Evolutionary conservation across 2,329 filamentous ascomycete genomes (phyloP), one percentile per base, ranked within the genome.

Genomic region (Diaporthe australafricana): DNA sequence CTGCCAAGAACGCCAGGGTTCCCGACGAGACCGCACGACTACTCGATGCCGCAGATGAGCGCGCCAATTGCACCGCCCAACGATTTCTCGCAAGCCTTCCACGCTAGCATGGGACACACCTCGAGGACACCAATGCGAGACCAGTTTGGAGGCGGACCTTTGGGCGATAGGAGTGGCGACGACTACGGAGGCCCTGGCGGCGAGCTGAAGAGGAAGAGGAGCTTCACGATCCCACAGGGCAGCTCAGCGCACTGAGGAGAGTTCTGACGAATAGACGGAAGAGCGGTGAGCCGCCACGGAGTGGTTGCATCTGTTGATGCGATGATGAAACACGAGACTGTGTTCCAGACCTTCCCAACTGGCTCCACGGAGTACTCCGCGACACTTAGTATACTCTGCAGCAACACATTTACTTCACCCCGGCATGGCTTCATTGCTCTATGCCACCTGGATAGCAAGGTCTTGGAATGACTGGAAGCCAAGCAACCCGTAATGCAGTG

Each of bases 1-100:
- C 79, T 87, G 17, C 83, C 86, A 2, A 80, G 85, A 52, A 85
- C 84, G 4, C 81, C 83, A 17, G 80, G 65, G 77, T 81, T 75
- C 71, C 72, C 79, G 72, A 76, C 77, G 9, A 73, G 78, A 16
- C 79, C 81, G 38, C 80, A 79, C 25, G 86, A 89, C 68, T 89
- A 88, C 77, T 84, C 84, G 16, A 85, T 87, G 76, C 83, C 87
- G 3, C 87, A 89, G 76, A 82, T 89, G 81, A 88, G 85, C 75
- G 86, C 87, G 2, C 87, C 87, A 1, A 87, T 89, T 70, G 84
- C 84, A 3, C 84, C 87, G 4, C 81, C 87, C 0, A 84, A 84
- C 67, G 88, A 90, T 68, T 89, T 89, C 74, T 82, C 83, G 2
- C 84, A 86, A 71, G 83, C 85, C 6, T 83, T 87, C 72, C 84